A percentile compares a stretch with the other conserved stretches of the same genome.
phyloP scores from a whole-genome alignment of 2,329 filamentous ascomycete genomes.

The Esteya vermicola region DNA sequence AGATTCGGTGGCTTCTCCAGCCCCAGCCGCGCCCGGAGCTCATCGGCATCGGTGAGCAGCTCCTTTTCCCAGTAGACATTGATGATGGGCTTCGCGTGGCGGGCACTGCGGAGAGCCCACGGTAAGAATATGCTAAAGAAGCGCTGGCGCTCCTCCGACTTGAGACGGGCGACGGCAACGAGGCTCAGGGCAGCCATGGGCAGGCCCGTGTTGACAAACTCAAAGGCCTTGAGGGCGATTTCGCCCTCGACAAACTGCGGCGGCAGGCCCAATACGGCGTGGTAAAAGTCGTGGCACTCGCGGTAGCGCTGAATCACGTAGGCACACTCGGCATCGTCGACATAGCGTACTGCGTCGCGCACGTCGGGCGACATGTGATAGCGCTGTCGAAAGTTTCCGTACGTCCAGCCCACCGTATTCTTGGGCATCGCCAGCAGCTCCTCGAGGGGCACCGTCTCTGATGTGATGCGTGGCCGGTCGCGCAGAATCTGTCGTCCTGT shows the following conservation, averaged over 20 bases:
- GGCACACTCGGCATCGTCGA: conserved; percentile 88
- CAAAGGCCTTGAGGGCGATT: conserved; percentile 93
- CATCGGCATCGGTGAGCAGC: conserved; percentile 68
- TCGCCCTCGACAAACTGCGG: conserved; percentile 92
- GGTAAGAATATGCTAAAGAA: conserved; percentile 70
- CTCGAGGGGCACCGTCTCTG: conserved; percentile 50
- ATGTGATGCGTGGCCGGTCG: conserved; percentile 78
- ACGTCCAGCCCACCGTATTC: conserved; percentile 66
- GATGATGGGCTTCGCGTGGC: conserved; percentile 65
- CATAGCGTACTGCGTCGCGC: conserved; percentile 66
- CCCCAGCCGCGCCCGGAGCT: conserved; percentile 58
- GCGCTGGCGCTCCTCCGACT: conserved; percentile 60
- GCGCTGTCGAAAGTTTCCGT: conserved; percentile 81
- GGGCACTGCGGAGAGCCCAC: conserved; percentile 79
- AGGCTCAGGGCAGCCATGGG: conserved; percentile 90
- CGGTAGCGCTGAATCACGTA: conserved; percentile 98
- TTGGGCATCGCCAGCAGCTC: conserved; percentile 57
- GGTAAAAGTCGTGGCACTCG: conserved; percentile 96
- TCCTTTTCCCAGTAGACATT: conserved; percentile 98
- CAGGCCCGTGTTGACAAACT: conserved; percentile 86
- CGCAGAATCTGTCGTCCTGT: conserved; percentile 86
- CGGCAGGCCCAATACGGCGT: conserved; percentile 82
- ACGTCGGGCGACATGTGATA: conserved; percentile 92
- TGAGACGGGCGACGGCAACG: conserved; percentile 74
- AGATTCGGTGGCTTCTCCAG: conserved; percentile 85